Conservation (phyloP, 805 yeast species). For the Kurtzmaniella fragi region DNA sequence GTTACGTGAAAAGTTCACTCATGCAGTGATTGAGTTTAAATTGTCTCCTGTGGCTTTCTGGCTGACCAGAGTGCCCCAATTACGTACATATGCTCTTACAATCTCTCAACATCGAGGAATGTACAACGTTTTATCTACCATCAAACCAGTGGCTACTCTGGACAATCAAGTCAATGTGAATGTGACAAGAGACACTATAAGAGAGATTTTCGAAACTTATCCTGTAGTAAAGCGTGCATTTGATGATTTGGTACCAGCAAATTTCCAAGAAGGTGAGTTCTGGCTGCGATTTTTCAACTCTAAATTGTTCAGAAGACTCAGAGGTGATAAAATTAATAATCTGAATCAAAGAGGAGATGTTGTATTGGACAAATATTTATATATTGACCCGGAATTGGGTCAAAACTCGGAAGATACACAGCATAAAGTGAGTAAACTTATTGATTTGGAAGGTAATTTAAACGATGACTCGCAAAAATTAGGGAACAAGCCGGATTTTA, state of each 20-base stretch:
- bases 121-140: slow-evolving; percentile 88
- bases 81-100: slow-evolving; percentile 83
- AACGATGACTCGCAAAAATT: slow-evolving; percentile 71
- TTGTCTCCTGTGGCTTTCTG: slow-evolving; percentile 82
- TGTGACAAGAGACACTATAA: slow-evolving; percentile 85
- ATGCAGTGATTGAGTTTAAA: slow-evolving; percentile 75
- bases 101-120: slow-evolving; percentile 86
- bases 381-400: slow-evolving; percentile 54
- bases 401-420: slow-evolving; percentile 29
- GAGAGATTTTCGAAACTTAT: slow-evolving; percentile 84
- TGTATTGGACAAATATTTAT: slow-evolving; percentile 77
- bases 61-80: slow-evolving; percentile 71
- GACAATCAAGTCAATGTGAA: slow-evolving; percentile 93
- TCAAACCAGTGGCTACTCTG: slow-evolving; percentile 86
- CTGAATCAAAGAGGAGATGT: slow-evolving; percentile 77
- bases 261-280: slow-evolving; percentile 82
- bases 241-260: slow-evolving; percentile 79
- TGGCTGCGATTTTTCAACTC: slow-evolving; percentile 97
- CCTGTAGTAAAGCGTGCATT: slow-evolving; percentile 89
- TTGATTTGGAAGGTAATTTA: slow-evolving; percentile 77
- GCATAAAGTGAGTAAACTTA: slow-evolving; percentile 57
- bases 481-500: slow-evolving; percentile 84
- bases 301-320: slow-evolving; percentile 73
- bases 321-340: slow-evolving; percentile 79
- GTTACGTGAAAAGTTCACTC: slow-evolving; percentile 74